Conservation (phyloP, 2,329 filamentous ascomycete species). For the Arthrobotrys sinensis region DNA sequence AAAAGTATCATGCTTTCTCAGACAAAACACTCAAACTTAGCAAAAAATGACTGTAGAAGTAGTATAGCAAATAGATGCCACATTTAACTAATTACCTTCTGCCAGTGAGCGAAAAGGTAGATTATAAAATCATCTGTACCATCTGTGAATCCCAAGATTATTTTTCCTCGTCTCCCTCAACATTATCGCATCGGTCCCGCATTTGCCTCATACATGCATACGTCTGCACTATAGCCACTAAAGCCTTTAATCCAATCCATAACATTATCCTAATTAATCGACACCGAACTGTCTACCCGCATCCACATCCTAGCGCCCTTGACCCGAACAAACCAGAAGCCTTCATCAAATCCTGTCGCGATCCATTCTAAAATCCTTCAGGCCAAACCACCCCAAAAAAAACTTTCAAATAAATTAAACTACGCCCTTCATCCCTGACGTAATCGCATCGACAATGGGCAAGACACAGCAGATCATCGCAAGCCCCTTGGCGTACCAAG, state of each 20-base stretch:
- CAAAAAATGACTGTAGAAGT: not conserved
- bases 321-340: no score
- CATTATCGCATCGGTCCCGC: not conserved
- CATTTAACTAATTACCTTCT: not conserved
- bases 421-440: not conserved
- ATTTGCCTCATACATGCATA: conserved; percentile 41
- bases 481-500: not conserved
- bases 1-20: conserved; percentile 15
- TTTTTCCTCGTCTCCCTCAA: conserved; percentile 5
- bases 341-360: no score
- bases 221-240: not conserved
- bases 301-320: no score
- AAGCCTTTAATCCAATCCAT: not conserved
- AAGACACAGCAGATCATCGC: conserved; percentile 16
- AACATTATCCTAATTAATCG: no score
- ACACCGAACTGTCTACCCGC: no score
- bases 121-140: conserved; percentile 6
- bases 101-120: not conserved
- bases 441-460: conserved; percentile 1
- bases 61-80: not conserved
- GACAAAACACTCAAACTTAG: not conserved
- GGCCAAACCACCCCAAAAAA: not conserved
- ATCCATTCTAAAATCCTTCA: not conserved
- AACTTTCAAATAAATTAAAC: not conserved
- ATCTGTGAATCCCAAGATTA: not conserved